phyloP scores from a whole-genome alignment of 2,329 filamentous ascomycete species.

The Verticillium nonalfalfae region DNA sequence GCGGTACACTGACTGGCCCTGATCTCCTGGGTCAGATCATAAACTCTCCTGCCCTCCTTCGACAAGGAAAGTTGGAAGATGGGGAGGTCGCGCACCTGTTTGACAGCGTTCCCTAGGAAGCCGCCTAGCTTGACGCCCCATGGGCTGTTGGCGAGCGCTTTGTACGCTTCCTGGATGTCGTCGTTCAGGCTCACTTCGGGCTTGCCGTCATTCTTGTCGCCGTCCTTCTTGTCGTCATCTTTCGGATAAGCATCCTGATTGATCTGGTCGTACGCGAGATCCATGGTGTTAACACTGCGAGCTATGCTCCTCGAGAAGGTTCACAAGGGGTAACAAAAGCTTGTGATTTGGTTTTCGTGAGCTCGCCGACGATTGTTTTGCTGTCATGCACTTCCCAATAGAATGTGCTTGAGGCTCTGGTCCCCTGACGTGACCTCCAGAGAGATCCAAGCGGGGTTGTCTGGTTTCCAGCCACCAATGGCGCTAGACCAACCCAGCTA shows the following conservation, averaged over 20 bases:
- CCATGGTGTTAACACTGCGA: slow-evolving; percentile 52
- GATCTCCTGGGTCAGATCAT: slow-evolving; percentile 4
- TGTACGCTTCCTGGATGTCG: slow-evolving; percentile 93
- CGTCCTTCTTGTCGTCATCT: slow-evolving; percentile 41
- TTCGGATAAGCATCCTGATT: slow-evolving; percentile 71
- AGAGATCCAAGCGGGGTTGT: not conserved
- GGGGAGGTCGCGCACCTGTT: slow-evolving; percentile 58
- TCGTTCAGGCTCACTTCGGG: slow-evolving; percentile 61
- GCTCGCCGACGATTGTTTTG: not conserved
- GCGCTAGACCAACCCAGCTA: too few relatives aligned
- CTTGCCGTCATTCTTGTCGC: slow-evolving; percentile 28
- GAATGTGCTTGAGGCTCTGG: not conserved
- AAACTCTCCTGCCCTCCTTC: too few relatives aligned
- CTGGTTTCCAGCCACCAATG: not conserved
- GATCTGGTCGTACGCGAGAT: slow-evolving; percentile 96
- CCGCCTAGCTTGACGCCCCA: slow-evolving; percentile 89
- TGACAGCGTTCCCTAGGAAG: slow-evolving; percentile 85
- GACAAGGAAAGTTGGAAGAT: not conserved
- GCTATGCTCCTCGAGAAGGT: not conserved
- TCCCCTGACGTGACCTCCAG: not conserved
- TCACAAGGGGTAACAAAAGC: not conserved
- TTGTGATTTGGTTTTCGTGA: not conserved
- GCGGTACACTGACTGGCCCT: slow-evolving; percentile 78
- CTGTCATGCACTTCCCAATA: not conserved
- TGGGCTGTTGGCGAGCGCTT: slow-evolving; percentile 81